Conservation (phyloP, 1,284 basidiomycete species). For the Boletus smithii region DNA sequence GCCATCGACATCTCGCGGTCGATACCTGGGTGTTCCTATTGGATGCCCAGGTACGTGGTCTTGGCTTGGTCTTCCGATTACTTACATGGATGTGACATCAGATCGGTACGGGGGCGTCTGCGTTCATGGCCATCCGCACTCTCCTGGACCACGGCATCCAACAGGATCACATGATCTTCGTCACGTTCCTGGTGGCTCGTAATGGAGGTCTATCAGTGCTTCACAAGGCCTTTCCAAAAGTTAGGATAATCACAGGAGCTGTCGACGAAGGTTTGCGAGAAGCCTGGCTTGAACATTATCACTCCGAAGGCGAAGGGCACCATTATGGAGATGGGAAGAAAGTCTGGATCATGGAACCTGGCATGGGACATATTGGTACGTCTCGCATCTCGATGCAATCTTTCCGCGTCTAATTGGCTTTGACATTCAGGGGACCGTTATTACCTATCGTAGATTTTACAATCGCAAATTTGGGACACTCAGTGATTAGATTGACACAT, state of each 20-base stretch:
- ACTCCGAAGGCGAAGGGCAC: slow-evolving; percentile 40
- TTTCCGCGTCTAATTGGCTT: slow-evolving; percentile 5
- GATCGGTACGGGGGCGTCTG: slow-evolving; percentile 93
- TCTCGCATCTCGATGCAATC: not conserved
- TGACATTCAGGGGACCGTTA: slow-evolving; percentile 44
- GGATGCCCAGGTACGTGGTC: slow-evolving; percentile 71
- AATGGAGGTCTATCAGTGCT: slow-evolving; percentile 77
- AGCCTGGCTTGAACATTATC: slow-evolving; percentile 60
- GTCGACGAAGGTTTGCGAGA: slow-evolving; percentile 74
- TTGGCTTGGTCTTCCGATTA: not conserved
- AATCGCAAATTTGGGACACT: slow-evolving; percentile 7
- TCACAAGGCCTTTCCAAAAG: slow-evolving; percentile 76
- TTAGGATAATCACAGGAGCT: slow-evolving; percentile 80
- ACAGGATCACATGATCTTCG: slow-evolving; percentile 81
- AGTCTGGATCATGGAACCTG: slow-evolving; percentile 75
- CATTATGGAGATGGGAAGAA: slow-evolving; percentile 47
- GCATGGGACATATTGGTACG: slow-evolving; percentile 79
- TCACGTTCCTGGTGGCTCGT: slow-evolving; percentile 84
- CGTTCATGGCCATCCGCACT: slow-evolving; percentile 95
- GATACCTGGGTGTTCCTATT: slow-evolving; percentile 86
- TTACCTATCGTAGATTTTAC: slow-evolving; percentile 35
- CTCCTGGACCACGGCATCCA: slow-evolving; percentile 92
- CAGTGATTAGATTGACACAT: slow-evolving; percentile 6
- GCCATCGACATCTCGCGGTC: slow-evolving; percentile 58
- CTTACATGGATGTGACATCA: slow-evolving; percentile 31